Percentiles rank a stretch among this genome's conserved stretches.
These are phyloP conservation scores for Yamadazyma trypodendri DNA, from an alignment of 1,139 yeast species.

Conservation along the genomic window DNA sequence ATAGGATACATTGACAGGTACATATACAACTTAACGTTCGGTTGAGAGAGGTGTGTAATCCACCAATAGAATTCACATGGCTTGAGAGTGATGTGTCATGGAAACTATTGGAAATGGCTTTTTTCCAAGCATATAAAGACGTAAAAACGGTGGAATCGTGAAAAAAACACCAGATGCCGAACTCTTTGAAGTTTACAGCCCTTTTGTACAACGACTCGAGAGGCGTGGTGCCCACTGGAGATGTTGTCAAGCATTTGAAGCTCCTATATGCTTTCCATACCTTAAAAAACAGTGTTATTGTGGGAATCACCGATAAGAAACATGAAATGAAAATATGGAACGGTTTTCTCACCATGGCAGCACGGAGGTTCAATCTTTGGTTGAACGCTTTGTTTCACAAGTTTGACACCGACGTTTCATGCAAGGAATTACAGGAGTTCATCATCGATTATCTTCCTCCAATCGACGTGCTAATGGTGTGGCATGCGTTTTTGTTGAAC, in stretches of 20 bases:
- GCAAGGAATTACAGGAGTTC: not conserved
- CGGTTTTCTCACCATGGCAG: constrained; percentile 2
- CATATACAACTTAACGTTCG: no score
- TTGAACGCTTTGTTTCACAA: not conserved
- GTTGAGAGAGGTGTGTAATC: no score
- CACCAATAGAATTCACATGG: no score
- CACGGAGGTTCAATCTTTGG: constrained; percentile 2
- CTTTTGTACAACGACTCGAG: not conserved
- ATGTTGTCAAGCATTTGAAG: constrained; percentile 1
- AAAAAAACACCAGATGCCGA: no score
- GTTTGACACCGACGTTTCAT: not conserved
- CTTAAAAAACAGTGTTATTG: not conserved
- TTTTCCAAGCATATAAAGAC: not conserved
- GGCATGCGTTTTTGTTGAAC: constrained; percentile 29
- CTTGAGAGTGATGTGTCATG: not conserved
- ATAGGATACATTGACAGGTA: no score
- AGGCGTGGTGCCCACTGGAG: not conserved
- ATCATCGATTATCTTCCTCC: not conserved
- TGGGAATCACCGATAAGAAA: not conserved
- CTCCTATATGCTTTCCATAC: not conserved
- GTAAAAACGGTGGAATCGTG: not conserved
- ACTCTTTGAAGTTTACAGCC: not conserved
- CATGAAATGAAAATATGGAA: not conserved
- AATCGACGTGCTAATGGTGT: constrained; percentile 35
- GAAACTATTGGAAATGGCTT: not conserved